These are phyloP conservation scores for Coemansia sp. DNA, from an alignment of 192 early-diverging fungal species.

Conservation along the genomic window DNA sequence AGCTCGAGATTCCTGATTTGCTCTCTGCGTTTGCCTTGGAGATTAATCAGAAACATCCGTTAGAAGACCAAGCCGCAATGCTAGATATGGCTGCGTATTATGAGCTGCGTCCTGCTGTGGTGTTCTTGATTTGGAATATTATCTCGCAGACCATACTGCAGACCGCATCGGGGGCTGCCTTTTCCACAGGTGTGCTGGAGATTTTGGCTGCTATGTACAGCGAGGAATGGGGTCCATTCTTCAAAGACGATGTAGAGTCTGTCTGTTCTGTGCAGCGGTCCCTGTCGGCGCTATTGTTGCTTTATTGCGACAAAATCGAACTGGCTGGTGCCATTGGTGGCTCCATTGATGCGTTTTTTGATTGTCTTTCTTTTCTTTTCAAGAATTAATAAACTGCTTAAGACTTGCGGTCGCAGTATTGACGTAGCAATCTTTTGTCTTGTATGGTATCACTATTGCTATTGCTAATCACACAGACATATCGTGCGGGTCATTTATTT, in stretches of 20 bases:
- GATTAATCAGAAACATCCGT: background rate
- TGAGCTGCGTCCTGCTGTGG: slow-evolving; percentile 18
- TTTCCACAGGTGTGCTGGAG: slow-evolving; percentile 8
- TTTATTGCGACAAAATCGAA: slow-evolving; percentile 16
- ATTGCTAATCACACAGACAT: no score
- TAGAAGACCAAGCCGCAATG: slow-evolving; percentile 6
- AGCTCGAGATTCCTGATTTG: background rate
- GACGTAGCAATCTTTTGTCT: no score
- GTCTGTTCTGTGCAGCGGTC: background rate
- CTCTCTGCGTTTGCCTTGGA: slow-evolving; percentile 2
- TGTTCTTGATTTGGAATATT: slow-evolving; percentile 19
- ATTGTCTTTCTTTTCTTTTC: slow-evolving; percentile 1
- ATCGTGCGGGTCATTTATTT: no score
- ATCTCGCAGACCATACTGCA: background rate
- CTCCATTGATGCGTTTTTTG: slow-evolving; percentile 5
- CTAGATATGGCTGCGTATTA: slow-evolving; percentile 32
- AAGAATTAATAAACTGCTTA: background rate
- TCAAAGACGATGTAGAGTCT: background rate
- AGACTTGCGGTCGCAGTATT: no score
- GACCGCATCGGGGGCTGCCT: background rate
- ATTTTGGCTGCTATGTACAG: slow-evolving; percentile 7
- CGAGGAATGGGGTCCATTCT: slow-evolving; percentile 8
- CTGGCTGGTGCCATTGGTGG: slow-evolving; percentile 5
- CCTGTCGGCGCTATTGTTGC: background rate
- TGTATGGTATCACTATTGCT: no score